Evolutionary conservation across 2,329 filamentous ascomycete species (phyloP), one percentile per base, ranked within the genome.

Genomic region (Aspergillus latus): DNA sequence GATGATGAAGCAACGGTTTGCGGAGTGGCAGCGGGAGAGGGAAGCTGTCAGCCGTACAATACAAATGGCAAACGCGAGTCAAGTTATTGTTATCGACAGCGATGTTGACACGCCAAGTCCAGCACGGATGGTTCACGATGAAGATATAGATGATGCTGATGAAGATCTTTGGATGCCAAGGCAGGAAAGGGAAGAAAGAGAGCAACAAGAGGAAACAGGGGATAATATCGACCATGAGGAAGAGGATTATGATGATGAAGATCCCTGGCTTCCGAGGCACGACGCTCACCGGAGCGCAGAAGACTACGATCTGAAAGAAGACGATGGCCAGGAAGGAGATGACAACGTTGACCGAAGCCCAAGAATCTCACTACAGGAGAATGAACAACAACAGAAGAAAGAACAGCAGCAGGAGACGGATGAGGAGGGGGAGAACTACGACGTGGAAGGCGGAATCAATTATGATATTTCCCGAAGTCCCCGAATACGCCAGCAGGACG

Each of bases 41-140:
- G 74, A 78, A 54, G 71, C 69, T 9, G 69, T 79, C 28, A 77
- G 76, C 56, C 71, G 68, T 21, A 68, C 78, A 49, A 79, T 78
- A 46, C 64, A 75, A 28, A 67, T 71, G 63, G 74, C 77, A 11
- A 77, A 74, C 51, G 64, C 70, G 10, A 74, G 69, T 46, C 70
- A 76, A 53, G 70, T 79, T 37, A 76, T 80, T 58, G 70, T 78
- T 30, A 73, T 80, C 58, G 67, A 74, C 45, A 77, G 75, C 44
- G 75, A 76, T 60, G 65, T 68, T 43, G 64, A 43, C 5, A 45
- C 59, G 5, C 56, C 54, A 30, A 57, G 50, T 28, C 52, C 47
- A 15, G 34, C 28, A 13, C 44, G 43, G 11, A 28, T 29, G 2
- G 45, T 42, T 2, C 49, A 52, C 36, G 48, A n/a, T 11, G 43